These are phyloP conservation scores for Fusarium sp. DNA, from an alignment of 2,329 filamentous ascomycete species.

Conservation along the genomic window DNA sequence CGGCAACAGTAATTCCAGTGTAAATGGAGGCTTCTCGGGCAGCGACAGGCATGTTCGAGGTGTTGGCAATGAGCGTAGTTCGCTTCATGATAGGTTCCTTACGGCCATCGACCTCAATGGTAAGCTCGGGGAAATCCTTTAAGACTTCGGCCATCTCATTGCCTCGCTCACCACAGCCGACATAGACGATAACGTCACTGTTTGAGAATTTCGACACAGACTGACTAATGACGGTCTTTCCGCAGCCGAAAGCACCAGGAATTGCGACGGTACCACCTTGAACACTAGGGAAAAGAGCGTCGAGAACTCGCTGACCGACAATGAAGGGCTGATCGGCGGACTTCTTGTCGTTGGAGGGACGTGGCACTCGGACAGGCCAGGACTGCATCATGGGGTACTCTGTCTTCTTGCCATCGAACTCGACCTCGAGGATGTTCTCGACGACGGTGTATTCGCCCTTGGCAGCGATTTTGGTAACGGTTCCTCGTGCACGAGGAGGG, in stretches of 20 bases:
- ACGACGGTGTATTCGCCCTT: constrained; percentile 95
- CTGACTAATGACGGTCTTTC: constrained; percentile 99
- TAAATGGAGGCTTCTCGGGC: constrained; percentile 99
- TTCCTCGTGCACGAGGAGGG: constrained; percentile 88
- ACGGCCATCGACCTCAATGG: constrained; percentile 91
- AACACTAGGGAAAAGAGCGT: constrained; percentile 94
- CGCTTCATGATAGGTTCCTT: constrained; percentile 99
- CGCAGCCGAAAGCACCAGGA: constrained; percentile 96
- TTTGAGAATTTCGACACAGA: constrained; percentile 99
- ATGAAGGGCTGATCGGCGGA: constrained; percentile 90
- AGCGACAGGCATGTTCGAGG: constrained; percentile 99
- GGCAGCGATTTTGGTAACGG: constrained; percentile 87
- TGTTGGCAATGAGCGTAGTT: constrained; percentile 97
- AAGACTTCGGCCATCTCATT: constrained; percentile 99
- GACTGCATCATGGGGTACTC: constrained; percentile 98
- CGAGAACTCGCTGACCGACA: constrained; percentile 95
- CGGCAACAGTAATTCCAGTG: constrained; percentile 91
- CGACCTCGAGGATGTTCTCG: constrained; percentile 92
- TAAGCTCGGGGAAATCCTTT: constrained; percentile 99
- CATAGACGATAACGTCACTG: constrained; percentile 98
- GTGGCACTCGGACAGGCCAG: constrained; percentile 96
- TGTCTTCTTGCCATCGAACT: constrained; percentile 96
- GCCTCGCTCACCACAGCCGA: constrained; percentile 89
- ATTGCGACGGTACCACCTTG: constrained; percentile 98
- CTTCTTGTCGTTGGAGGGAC: constrained; percentile 91